Percentiles rank a stretch among this genome's conserved stretches.
These are phyloP conservation scores for Blastobotrys parvus DNA, from an alignment of 805 yeast genomes.

Conservation along the genomic window DNA sequence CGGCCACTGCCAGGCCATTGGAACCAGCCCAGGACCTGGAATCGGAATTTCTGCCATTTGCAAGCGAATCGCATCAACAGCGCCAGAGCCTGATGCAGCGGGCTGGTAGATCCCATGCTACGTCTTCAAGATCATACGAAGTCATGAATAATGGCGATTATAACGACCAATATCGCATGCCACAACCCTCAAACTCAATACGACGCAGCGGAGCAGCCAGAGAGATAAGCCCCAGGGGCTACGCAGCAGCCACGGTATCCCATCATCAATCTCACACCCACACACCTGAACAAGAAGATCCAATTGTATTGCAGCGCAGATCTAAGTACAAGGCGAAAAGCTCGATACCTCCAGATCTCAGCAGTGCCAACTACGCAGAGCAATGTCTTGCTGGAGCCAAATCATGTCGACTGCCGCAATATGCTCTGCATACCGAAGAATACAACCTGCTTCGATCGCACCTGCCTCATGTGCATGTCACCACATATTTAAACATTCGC, in stretches of 20 bases:
- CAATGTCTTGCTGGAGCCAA: constrained; percentile 35
- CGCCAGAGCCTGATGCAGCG: constrained; percentile 7
- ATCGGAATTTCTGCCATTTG: constrained; percentile 8
- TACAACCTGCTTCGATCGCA: constrained; percentile 28
- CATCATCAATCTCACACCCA: constrained; percentile 5
- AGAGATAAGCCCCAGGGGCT: not conserved
- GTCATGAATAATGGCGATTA: not conserved
- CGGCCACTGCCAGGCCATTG: too few species aligned
- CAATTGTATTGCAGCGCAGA: not conserved
- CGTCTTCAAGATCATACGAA: not conserved
- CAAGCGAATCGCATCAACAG: constrained; percentile 13
- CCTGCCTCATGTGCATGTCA: constrained; percentile 30
- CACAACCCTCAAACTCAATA: too few species aligned
- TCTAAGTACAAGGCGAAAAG: constrained; percentile 29
- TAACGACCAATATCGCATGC: too few species aligned
- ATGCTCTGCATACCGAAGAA: constrained; percentile 29
- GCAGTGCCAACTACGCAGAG: constrained; percentile 28
- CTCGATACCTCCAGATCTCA: constrained; percentile 32
- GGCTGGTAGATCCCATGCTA: not conserved
- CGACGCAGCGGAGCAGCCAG: not conserved
- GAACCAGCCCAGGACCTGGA: not conserved
- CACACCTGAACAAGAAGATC: constrained; percentile 6
- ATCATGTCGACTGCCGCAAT: constrained; percentile 33
- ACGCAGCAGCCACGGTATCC: not conserved
- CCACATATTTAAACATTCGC: constrained; percentile 35